Evolutionary conservation across 202 grass and related monocot species (phyloP).

Genomic region (Cymbopogon flexuosus): DNA sequence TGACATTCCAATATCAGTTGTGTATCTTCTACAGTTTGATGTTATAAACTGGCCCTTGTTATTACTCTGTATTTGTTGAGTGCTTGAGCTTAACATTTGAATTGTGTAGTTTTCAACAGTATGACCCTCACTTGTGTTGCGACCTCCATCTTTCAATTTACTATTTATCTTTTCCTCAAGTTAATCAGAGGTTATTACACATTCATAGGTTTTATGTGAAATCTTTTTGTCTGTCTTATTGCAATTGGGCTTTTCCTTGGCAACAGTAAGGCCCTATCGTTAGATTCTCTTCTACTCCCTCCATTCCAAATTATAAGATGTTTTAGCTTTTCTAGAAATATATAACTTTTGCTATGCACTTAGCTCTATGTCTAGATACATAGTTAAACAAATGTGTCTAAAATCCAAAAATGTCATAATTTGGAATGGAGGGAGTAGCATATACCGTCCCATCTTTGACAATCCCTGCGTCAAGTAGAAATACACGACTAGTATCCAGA

Average conservation of each 20-base stretch:
- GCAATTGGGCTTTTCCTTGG: background rate
- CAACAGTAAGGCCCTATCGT: background rate
- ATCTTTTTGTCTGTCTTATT: background rate
- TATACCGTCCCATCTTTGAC: background rate
- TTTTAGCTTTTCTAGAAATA: background rate
- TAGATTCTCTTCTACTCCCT: background rate
- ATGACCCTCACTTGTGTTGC: background rate
- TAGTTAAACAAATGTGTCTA: background rate
- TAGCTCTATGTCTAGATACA: background rate
- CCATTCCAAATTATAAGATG: background rate
- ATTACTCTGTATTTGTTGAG: conserved; percentile 21
- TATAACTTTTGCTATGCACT: background rate
- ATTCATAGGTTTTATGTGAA: background rate
- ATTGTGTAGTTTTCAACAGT: conserved; percentile 3
- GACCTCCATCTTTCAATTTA: conserved; percentile 7
- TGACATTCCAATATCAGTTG: conserved; percentile 22
- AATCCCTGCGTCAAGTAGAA: background rate
- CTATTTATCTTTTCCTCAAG: conserved; percentile 4
- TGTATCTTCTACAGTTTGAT: conserved; percentile 20
- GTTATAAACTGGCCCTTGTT: background rate
- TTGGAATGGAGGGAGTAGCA: background rate
- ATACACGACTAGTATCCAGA: background rate
- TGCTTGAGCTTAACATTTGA: background rate
- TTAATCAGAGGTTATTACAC: background rate
- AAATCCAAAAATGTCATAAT: background rate